Conservation (phyloP, 176 grass and related monocot genomes). For the Miscanthus lutarioriparius region DNA sequence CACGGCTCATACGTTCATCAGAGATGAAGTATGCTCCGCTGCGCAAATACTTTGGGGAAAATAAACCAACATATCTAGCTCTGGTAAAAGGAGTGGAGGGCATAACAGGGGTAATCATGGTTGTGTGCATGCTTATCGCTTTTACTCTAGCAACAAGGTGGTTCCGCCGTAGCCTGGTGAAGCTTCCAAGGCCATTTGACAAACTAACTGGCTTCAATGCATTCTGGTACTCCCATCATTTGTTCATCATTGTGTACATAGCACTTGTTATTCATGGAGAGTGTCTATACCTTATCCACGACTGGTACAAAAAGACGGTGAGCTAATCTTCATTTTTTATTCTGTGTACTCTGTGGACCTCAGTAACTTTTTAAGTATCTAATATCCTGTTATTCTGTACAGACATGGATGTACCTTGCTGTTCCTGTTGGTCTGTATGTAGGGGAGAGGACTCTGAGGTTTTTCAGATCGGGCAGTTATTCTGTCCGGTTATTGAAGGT, state of each 20-base stretch:
- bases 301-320: conserved; percentile 87
- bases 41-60: conserved; percentile 47
- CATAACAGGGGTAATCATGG: conserved; percentile 88
- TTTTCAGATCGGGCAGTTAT: conserved; percentile 85
- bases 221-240: conserved; percentile 98
- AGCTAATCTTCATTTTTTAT: conserved; percentile 24
- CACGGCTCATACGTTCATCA: conserved; percentile 63
- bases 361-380: conserved; percentile 1
- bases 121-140: conserved; percentile 73
- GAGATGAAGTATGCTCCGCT: conserved; percentile 56
- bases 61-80: conserved; percentile 66
- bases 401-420: conserved; percentile 99
- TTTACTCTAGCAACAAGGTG: conserved; percentile 96
- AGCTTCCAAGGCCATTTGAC: conserved; percentile 90
- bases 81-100: conserved; percentile 67
- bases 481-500: conserved; percentile 92
- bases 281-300: conserved; percentile 65
- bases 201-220: conserved; percentile 93
- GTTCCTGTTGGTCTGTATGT: conserved; percentile 82
- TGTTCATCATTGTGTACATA: conserved; percentile 84
- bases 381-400: conserved; percentile 32
- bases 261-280: conserved; percentile 84
- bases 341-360: conserved; percentile 16
- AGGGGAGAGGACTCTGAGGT: conserved; percentile 86
- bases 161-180: conserved; percentile 86